Conservation (phyloP, 495 filamentous ascomycete genomes). For the Penicillium salamii region DNA sequence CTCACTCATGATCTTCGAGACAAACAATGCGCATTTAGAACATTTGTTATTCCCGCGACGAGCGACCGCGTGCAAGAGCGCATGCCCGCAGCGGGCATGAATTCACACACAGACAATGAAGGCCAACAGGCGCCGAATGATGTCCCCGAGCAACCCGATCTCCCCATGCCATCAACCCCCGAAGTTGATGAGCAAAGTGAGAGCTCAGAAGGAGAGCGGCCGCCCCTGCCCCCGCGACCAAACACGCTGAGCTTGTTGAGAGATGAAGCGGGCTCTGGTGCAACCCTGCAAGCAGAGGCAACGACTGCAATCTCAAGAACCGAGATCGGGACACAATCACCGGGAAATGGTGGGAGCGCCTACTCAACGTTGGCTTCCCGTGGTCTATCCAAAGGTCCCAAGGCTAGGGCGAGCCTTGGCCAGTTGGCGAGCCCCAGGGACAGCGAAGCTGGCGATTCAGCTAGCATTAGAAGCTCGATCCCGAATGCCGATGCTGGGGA, state of each 20-base stretch:
- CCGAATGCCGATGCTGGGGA: slow-evolving; percentile 70
- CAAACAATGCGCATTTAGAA: slow-evolving; percentile 15
- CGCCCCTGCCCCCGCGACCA: slow-evolving; percentile 70
- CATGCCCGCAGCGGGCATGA: slow-evolving; percentile 27
- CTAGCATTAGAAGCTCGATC: slow-evolving; percentile 79
- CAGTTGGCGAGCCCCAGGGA: slow-evolving; percentile 45
- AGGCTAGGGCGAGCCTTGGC: slow-evolving; percentile 42
- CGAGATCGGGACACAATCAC: slow-evolving; percentile 71
- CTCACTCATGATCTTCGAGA: not conserved
- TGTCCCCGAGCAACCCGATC: slow-evolving; percentile 1
- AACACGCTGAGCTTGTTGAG: slow-evolving; percentile 41
- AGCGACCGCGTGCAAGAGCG: slow-evolving; percentile 23
- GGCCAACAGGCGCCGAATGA: slow-evolving; percentile 10
- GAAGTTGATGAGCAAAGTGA: slow-evolving; percentile 18
- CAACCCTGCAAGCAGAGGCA: slow-evolving; percentile 63
- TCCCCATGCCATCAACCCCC: slow-evolving; percentile 2
- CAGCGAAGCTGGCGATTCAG: slow-evolving; percentile 72
- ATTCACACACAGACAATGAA: slow-evolving; percentile 12
- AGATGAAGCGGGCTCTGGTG: slow-evolving; percentile 35
- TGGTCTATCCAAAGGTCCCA: slow-evolving; percentile 33
- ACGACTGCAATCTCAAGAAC: slow-evolving; percentile 80
- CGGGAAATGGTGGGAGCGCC: slow-evolving; percentile 62
- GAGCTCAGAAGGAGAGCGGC: slow-evolving; percentile 44
- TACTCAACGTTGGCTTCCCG: slow-evolving; percentile 48
- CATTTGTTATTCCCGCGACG: no score